These are phyloP conservation scores for Ambrosiella xylebori DNA, from an alignment of 2,329 filamentous ascomycete genomes.

Conservation along the genomic window DNA sequence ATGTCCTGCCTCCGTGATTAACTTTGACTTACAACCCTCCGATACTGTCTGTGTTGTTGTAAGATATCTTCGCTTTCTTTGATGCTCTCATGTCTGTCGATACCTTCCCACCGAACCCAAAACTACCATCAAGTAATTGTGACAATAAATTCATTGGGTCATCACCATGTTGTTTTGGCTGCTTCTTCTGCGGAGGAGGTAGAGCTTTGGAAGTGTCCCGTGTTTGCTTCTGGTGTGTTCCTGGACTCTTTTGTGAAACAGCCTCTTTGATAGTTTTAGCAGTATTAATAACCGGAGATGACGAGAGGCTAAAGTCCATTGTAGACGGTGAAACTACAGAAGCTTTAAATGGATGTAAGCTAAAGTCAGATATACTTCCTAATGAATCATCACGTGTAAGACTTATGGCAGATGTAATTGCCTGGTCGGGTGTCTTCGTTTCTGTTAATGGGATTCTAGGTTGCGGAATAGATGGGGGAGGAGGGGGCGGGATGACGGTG, in stretches of 20 bases:
- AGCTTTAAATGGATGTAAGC: neutral
- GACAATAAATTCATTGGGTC: neutral
- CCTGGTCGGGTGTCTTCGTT: no score
- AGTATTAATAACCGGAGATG: neutral
- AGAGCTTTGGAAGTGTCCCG: neutral
- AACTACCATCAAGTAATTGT: neutral
- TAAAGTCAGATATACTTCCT: neutral
- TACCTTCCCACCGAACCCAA: neutral
- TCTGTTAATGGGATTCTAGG: no score
- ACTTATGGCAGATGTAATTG: no score
- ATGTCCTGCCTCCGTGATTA: neutral
- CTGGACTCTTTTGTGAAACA: neutral
- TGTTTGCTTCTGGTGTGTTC: neutral
- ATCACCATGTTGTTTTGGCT: no score
- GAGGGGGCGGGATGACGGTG: no score
- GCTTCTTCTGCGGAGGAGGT: neutral
- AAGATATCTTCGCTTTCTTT: conserved; percentile 5
- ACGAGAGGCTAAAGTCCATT: neutral
- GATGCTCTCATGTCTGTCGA: neutral
- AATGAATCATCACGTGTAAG: no score
- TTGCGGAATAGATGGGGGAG: no score
- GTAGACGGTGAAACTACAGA: neutral
- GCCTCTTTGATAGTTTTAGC: neutral
- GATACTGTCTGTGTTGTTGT: neutral
- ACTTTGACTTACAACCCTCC: conserved; percentile 4